A percentile compares a stretch with the other conserved stretches of the same genome.
Evolutionary conservation across 495 filamentous ascomycete species (phyloP).

Genomic region (Penicillium antarcticum): DNA sequence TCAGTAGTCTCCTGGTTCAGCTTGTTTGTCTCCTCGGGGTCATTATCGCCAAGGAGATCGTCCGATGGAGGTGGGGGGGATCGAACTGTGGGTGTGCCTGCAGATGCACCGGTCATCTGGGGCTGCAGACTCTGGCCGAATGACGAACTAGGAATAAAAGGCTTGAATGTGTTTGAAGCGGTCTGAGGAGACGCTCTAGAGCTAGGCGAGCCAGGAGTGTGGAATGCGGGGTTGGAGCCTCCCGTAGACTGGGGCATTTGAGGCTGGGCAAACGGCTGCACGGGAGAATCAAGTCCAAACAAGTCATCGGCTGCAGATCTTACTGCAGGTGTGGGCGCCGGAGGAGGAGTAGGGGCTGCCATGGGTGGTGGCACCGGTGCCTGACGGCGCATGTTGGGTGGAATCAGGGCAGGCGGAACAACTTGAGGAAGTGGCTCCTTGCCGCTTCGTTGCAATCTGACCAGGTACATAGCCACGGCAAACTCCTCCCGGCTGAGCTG

Average conservation of each 20-base stretch:
- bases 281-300: conserved; percentile 75
- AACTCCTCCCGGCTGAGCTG: conserved; percentile 86
- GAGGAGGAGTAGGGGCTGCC: conserved; percentile 37
- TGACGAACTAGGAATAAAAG: conserved; percentile 84
- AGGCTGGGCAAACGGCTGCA: conserved; percentile 49
- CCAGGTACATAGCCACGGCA: conserved; percentile 96
- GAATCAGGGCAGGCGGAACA: conserved; percentile 77
- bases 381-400: conserved; percentile 81
- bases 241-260: conserved; percentile 70
- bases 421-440: conserved; percentile 66
- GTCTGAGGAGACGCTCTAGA: conserved; percentile 37
- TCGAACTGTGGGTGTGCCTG: conserved; percentile 37
- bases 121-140: conserved; percentile 82
- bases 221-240: conserved; percentile 52
- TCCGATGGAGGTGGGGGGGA: conserved; percentile 61
- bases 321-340: conserved; percentile 41
- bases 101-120: conserved; percentile 72
- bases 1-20: conserved; percentile 86
- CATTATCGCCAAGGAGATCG: conserved; percentile 91
- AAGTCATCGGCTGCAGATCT: conserved; percentile 87
- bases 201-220: conserved; percentile 35
- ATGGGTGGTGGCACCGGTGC: conserved; percentile 43
- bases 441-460: conserved; percentile 78
- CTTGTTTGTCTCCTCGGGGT: conserved; percentile 84
- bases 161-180: conserved; percentile 65